phyloP scores from a whole-genome alignment of 768 basidiomycete genomes.

The Suillus spraguei region DNA sequence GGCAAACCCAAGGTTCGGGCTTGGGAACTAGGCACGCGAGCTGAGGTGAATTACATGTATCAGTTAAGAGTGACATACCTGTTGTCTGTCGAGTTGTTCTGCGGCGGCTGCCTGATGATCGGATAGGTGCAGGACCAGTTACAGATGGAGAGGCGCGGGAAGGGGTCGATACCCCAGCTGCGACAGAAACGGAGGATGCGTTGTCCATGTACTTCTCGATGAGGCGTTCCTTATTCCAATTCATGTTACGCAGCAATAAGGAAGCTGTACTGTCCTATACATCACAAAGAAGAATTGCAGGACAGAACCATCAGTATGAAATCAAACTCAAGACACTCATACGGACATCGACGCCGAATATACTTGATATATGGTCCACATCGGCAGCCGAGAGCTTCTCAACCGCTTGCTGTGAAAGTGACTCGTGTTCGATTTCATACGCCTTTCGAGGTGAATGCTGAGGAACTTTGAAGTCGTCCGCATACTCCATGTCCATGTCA shows the following conservation, averaged over 20 bases:
- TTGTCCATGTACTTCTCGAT: slow-evolving; percentile 99
- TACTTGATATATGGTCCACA: slow-evolving; percentile 83
- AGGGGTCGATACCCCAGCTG: slow-evolving; percentile 67
- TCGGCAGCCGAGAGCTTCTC: slow-evolving; percentile 78
- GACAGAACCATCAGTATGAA: slow-evolving; percentile 10
- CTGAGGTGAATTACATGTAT: slow-evolving; percentile 1
- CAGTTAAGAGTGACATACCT: slow-evolving; percentile 17
- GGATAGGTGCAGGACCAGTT: slow-evolving; percentile 34
- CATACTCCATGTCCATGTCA: slow-evolving; percentile 73
- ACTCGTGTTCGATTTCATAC: slow-evolving; percentile 86
- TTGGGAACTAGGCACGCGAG: slow-evolving; percentile 25
- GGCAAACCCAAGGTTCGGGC: slow-evolving; percentile 75
- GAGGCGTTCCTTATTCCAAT: slow-evolving; percentile 96
- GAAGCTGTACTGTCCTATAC: slow-evolving; percentile 67
- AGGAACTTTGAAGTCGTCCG: slow-evolving; percentile 63
- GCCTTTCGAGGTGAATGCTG: slow-evolving; percentile 61
- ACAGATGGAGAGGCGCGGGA: slow-evolving; percentile 23
- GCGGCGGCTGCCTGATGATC: slow-evolving; percentile 35
- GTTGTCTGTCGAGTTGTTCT: slow-evolving; percentile 32
- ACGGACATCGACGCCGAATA: slow-evolving; percentile 89
- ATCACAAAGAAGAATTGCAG: slow-evolving; percentile 7
- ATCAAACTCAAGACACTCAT: slow-evolving; percentile 4
- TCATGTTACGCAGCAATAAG: slow-evolving; percentile 77
- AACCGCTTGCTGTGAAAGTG: slow-evolving; percentile 71
- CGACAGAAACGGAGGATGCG: slow-evolving; percentile 64